Percentiles rank a stretch among this genome's conserved stretches.
These are phyloP conservation scores for Paramecium sexaurelia DNA, from an alignment of 73 alveolate species.

Conservation along the genomic window DNA sequence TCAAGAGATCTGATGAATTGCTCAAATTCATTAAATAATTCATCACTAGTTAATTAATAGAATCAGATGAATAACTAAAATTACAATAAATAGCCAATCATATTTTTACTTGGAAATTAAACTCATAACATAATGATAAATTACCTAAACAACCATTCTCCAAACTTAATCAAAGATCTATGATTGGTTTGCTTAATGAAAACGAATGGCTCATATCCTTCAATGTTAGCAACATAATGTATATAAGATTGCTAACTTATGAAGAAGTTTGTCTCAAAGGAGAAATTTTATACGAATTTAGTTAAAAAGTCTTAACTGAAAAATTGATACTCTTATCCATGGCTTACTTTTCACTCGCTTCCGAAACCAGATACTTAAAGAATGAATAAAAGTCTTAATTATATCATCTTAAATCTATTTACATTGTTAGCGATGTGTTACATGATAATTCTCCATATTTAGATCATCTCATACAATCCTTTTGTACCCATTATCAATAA, in stretches of 20 bases:
- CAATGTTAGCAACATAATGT: not conserved
- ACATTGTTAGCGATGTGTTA: not conserved
- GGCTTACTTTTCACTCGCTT: conserved; percentile 5
- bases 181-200: conserved; percentile 21
- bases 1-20: not conserved
- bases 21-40: not conserved
- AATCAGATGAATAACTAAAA: not conserved
- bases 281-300: conserved; percentile 27
- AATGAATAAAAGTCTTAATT: conserved; percentile 12
- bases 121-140: not conserved
- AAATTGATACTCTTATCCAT: not conserved
- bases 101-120: not conserved
- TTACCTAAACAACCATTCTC: not conserved
- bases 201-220: not conserved
- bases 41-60: not conserved
- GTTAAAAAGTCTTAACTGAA: not conserved
- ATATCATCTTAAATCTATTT: not conserved
- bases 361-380: conserved; percentile 5
- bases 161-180: not conserved
- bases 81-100: not conserved
- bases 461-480: conserved; percentile 2
- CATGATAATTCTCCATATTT: not conserved
- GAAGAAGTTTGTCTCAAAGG: conserved; percentile 32
- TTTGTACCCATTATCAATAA: not conserved
- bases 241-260: not conserved